Evolutionary conservation across 768 basidiomycete species (phyloP).

Genomic region (Leucosporidium creatinivorum): DNA sequence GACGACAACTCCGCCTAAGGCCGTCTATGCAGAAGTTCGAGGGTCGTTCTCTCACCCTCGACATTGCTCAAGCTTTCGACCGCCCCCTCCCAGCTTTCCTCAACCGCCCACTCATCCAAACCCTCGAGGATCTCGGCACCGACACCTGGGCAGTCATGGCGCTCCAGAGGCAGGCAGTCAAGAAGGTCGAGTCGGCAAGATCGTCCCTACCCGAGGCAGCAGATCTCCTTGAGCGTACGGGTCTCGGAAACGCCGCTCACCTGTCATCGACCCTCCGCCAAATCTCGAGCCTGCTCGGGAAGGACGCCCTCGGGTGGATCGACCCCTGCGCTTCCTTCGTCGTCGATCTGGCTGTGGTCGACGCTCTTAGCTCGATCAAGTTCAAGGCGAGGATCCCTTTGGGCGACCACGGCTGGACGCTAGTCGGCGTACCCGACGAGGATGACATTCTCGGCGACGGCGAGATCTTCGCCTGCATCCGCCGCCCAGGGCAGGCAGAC

Average conservation of each 20-base stretch:
- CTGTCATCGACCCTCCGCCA: slow-evolving; percentile 48
- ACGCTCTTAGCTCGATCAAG: slow-evolving; percentile 66
- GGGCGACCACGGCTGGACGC: slow-evolving; percentile 50
- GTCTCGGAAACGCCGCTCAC: slow-evolving; percentile 48
- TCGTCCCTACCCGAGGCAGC: slow-evolving; percentile 52
- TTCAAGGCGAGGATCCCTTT: slow-evolving; percentile 59
- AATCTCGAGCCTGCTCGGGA: slow-evolving; percentile 42
- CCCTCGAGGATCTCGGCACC: slow-evolving; percentile 57
- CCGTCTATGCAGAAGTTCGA: slow-evolving; percentile 66
- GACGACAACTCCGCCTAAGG: slow-evolving; percentile 50
- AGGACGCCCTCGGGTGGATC: slow-evolving; percentile 43
- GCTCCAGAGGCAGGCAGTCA: slow-evolving; percentile 58
- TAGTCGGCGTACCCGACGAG: slow-evolving; percentile 73
- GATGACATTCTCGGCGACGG: slow-evolving; percentile 38
- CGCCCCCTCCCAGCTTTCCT: slow-evolving; percentile 44
- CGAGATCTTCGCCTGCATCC: slow-evolving; percentile 49
- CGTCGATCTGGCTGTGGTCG: slow-evolving; percentile 58
- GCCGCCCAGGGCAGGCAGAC: slow-evolving; percentile 51
- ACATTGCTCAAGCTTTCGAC: slow-evolving; percentile 52
- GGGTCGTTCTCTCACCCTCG: slow-evolving; percentile 34
- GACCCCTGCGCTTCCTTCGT: slow-evolving; percentile 51
- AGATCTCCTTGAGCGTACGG: slow-evolving; percentile 49
- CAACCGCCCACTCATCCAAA: slow-evolving; percentile 55
- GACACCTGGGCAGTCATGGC: slow-evolving; percentile 18
- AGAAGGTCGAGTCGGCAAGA: slow-evolving; percentile 54